Conservation (phyloP, 352 stramenopile species). For the Globisporangium cystogenes region DNA sequence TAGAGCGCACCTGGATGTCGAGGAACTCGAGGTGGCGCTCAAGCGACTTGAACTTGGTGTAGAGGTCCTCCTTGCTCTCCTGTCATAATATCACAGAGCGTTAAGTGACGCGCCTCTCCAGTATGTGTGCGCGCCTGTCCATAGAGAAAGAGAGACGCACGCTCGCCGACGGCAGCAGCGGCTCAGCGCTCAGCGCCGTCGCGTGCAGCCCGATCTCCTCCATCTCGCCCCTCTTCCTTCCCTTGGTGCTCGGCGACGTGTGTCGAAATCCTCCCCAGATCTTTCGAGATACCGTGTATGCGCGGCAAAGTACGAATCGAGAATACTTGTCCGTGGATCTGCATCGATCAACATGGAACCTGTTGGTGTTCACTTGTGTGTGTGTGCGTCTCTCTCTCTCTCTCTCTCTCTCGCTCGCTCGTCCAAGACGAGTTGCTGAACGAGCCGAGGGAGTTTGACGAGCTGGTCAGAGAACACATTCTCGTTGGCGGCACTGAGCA, state of each 20-base stretch:
- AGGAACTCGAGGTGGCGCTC: constrained; percentile 79
- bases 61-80: constrained; percentile 68
- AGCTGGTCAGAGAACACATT: no score
- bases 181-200: constrained; percentile 35
- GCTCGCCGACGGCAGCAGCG: constrained; percentile 43
- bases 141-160: constrained; percentile 10
- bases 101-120: background rate
- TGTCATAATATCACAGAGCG: constrained; percentile 1
- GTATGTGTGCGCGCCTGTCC: no score
- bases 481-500: no score
- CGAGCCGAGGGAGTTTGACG: no score
- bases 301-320: background rate
- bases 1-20: constrained; percentile 62
- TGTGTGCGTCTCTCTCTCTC: no score
- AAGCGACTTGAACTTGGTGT: constrained; percentile 75
- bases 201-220: constrained; percentile 53
- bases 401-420: no score
- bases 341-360: no score
- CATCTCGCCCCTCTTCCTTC: no score
- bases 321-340: no score
- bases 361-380: no score
- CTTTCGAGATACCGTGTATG: background rate
- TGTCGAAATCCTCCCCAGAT: background rate
- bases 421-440: no score
- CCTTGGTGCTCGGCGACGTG: no score